Percentiles rank a stretch among this genome's conserved stretches.
Conservation (phyloP, 352 stramenopile genomes). For the Phytophthora sansomeana region DNA sequence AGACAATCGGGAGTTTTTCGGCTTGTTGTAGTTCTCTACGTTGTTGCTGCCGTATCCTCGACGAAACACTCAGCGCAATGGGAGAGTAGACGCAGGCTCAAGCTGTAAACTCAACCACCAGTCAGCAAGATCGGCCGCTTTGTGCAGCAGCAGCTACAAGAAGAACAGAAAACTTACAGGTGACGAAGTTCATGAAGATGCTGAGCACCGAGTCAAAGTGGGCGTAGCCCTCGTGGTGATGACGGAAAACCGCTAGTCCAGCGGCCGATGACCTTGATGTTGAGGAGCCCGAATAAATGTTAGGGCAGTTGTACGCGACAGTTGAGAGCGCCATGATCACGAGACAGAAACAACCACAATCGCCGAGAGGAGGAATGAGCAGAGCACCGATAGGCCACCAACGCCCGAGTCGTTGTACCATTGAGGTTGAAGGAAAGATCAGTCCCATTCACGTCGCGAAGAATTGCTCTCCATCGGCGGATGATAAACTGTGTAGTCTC, state of each 20-base stretch:
- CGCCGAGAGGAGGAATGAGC: conserved; percentile 39
- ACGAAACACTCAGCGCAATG: too few relatives aligned
- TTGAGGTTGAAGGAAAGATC: conserved; percentile 39
- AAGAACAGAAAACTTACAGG: conserved; percentile 5
- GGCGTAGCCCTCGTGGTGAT: conserved; percentile 42
- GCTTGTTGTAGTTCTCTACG: conserved; percentile 45
- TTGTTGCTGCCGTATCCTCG: conserved; percentile 48
- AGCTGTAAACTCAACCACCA: conserved; percentile 6
- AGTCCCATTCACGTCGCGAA: conserved; percentile 42
- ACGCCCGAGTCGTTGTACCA: conserved; percentile 46
- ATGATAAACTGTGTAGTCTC: conserved; percentile 55
- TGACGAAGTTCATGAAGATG: conserved; percentile 65
- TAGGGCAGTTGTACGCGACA: conserved; percentile 55
- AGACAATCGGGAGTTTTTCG: conserved; percentile 43
- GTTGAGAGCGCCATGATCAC: conserved; percentile 55
- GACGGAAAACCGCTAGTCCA: conserved; percentile 42
- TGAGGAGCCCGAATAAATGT: conserved; percentile 44
- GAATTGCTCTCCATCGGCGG: conserved; percentile 50
- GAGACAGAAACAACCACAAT: conserved; percentile 51
- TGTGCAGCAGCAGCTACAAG: neutral
- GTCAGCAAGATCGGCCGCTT: neutral
- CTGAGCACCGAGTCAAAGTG: conserved; percentile 53
- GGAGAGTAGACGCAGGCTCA: conserved; percentile 50
- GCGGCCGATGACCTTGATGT: conserved; percentile 47
- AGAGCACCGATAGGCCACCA: conserved; percentile 46